A percentile compares a stretch with the other conserved stretches of the same genome.
Conservation (phyloP, 1,139 yeast genomes). For the Yamadazyma sp. region DNA sequence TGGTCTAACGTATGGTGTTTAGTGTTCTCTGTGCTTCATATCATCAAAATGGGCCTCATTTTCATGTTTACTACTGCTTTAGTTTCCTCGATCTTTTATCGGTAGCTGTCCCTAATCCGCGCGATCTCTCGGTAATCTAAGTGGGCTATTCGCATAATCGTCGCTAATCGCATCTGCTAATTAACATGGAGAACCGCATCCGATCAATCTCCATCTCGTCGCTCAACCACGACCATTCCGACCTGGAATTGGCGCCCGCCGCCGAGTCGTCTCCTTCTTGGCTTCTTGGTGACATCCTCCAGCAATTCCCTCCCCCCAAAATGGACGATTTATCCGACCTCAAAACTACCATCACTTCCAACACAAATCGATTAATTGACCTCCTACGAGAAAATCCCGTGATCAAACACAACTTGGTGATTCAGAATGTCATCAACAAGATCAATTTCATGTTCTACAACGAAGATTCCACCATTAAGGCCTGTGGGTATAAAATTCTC, state of each 20-base stretch:
- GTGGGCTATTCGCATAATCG: too few relatives aligned
- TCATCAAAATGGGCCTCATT: too few relatives aligned
- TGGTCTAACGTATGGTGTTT: too few relatives aligned
- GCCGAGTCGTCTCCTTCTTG: conserved; percentile 14
- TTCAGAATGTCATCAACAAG: conserved; percentile 59
- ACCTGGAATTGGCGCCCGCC: background rate
- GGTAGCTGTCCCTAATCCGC: too few relatives aligned
- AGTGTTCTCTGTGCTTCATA: too few relatives aligned
- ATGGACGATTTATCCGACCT: conserved; percentile 4
- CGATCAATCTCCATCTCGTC: conserved; percentile 17
- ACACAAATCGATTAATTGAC: conserved; percentile 62
- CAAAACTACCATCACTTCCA: conserved; percentile 40
- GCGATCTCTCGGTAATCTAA: too few relatives aligned
- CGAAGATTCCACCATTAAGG: conserved; percentile 60
- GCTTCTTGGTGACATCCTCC: conserved; percentile 16
- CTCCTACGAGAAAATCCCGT: conserved; percentile 60
- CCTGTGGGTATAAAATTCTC: conserved; percentile 74
- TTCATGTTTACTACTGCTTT: too few relatives aligned
- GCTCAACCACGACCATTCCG: conserved; percentile 9
- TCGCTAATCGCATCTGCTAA: too few relatives aligned
- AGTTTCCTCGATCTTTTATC: too few relatives aligned
- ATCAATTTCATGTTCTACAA: conserved; percentile 63
- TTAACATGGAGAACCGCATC: conserved; percentile 14
- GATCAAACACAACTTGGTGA: conserved; percentile 62
- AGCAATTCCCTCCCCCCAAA: conserved; percentile 12